Percentiles rank a stretch among this genome's conserved stretches.
phyloP scores from a whole-genome alignment of 1,284 basidiomycete genomes.

The Tilletia caries region DNA sequence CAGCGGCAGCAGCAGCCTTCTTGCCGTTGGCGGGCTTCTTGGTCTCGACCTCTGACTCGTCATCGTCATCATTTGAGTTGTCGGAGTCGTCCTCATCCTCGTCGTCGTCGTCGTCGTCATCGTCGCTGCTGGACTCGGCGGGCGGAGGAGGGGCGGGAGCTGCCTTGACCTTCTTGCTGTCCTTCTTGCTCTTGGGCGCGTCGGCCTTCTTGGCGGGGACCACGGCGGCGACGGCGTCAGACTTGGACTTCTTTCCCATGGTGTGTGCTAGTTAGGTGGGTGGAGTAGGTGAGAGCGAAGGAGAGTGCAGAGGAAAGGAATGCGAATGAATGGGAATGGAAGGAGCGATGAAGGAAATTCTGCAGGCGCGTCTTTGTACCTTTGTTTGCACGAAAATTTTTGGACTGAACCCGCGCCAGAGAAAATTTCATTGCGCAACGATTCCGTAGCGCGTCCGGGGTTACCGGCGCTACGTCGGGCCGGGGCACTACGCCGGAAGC shows the following conservation, averaged over 20 bases:
- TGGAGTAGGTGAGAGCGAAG: not conserved
- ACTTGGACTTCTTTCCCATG: constrained; percentile 14
- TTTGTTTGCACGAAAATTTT: constrained; percentile 10
- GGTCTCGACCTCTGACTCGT: constrained; percentile 29
- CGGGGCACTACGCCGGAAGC: too few relatives aligned
- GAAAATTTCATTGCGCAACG: constrained; percentile 2
- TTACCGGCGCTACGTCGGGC: too few relatives aligned
- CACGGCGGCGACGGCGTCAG: constrained; percentile 6
- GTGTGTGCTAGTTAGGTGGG: not conserved
- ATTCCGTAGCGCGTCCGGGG: too few relatives aligned
- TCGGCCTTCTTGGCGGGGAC: constrained; percentile 27
- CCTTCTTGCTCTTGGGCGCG: constrained; percentile 29
- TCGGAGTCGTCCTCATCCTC: constrained; percentile 24
- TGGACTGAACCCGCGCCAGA: not conserved
- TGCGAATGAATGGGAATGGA: not conserved
- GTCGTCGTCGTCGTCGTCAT: constrained; percentile 24
- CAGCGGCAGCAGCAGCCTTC: constrained; percentile 64
- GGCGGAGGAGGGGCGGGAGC: constrained; percentile 13
- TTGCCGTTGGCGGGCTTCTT: constrained; percentile 62
- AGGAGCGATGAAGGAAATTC: not conserved
- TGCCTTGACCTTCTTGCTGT: constrained; percentile 22
- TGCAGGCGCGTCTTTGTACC: not conserved
- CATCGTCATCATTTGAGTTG: constrained; percentile 28
- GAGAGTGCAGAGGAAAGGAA: not conserved
- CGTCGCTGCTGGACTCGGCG: constrained; percentile 27